Percentiles rank a stretch among this genome's conserved stretches.
Evolutionary conservation across 2,329 filamentous ascomycete genomes (phyloP).

Genomic region (Fusarium temperatum): DNA sequence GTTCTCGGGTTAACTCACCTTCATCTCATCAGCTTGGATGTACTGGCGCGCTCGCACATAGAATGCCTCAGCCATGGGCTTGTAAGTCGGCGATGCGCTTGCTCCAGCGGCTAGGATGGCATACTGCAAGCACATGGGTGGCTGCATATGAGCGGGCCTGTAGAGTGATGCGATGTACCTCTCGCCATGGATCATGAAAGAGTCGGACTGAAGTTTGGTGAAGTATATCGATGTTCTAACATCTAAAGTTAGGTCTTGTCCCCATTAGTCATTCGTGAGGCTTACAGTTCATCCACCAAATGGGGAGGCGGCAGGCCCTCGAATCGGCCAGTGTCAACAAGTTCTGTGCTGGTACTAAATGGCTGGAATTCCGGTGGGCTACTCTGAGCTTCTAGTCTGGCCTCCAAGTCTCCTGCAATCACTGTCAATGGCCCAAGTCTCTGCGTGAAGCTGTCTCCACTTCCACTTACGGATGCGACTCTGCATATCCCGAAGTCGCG

Average conservation of each 20-base stretch:
- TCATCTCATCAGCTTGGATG: conserved; percentile 82
- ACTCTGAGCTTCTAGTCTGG: conserved; percentile 4
- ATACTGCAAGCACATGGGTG: conserved; percentile 82
- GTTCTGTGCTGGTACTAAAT: conserved; percentile 2
- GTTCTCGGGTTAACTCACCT: conserved; percentile 48
- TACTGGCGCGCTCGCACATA: conserved; percentile 85
- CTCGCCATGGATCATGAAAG: conserved; percentile 78
- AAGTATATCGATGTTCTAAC: conserved; percentile 64
- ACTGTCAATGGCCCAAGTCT: not conserved
- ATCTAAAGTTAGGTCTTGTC: too few relatives aligned
- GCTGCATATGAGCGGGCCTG: conserved; percentile 73
- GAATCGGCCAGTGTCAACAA: conserved; percentile 27
- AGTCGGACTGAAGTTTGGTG: conserved; percentile 71
- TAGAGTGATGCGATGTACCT: conserved; percentile 78
- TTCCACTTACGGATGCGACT: conserved; percentile 11
- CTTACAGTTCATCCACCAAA: conserved; percentile 30
- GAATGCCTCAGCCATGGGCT: conserved; percentile 74
- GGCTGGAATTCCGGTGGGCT: not conserved
- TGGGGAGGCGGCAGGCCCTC: conserved; percentile 24
- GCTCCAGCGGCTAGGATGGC: conserved; percentile 82
- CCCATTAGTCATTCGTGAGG: accelerated
- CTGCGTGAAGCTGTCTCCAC: accelerated
- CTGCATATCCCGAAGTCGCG: conserved; percentile 23
- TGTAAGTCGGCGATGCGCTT: conserved; percentile 74
- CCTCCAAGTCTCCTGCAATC: conserved; percentile 50